Conservation (phyloP, 2,329 filamentous ascomycete genomes). For the Lecanicillium sp. region DNA sequence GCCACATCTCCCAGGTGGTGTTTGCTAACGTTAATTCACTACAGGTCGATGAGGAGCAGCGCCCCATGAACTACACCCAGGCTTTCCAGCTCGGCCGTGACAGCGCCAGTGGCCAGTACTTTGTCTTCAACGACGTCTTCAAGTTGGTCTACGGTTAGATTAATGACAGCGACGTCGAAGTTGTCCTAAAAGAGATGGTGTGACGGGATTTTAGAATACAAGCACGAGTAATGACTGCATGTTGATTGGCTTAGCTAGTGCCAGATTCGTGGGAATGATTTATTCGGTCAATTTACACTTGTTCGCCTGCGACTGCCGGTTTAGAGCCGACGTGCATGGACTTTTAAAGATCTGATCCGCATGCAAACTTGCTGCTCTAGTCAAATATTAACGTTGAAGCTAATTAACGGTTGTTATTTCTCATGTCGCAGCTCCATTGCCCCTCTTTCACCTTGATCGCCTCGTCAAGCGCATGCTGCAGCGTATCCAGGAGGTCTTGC, state of each 20-base stretch:
- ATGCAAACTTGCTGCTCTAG: no score
- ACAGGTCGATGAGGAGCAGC: conserved; percentile 78
- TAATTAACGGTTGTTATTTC: no score
- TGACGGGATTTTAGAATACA: not conserved
- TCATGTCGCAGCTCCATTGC: no score
- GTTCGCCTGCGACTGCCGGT: not conserved
- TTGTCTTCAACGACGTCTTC: conserved; percentile 92
- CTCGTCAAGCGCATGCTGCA: no score
- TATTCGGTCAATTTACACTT: no score
- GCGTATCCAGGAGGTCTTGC: no score
- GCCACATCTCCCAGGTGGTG: not conserved
- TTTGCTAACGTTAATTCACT: not conserved
- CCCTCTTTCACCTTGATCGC: no score
- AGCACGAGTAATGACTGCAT: not conserved
- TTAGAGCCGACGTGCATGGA: not conserved
- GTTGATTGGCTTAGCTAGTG: not conserved
- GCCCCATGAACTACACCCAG: conserved; percentile 87
- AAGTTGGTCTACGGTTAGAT: conserved; percentile 66
- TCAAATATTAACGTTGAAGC: no score
- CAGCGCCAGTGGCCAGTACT: conserved; percentile 57
- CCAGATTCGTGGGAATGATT: no score
- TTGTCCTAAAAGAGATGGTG: no score
- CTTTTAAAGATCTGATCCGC: no score
- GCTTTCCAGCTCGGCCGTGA: conserved; percentile 77
- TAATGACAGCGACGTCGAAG: no score